These are phyloP conservation scores for Pilatotrama ljubarskyi DNA, from an alignment of 768 basidiomycete species.

Conservation along the genomic window DNA sequence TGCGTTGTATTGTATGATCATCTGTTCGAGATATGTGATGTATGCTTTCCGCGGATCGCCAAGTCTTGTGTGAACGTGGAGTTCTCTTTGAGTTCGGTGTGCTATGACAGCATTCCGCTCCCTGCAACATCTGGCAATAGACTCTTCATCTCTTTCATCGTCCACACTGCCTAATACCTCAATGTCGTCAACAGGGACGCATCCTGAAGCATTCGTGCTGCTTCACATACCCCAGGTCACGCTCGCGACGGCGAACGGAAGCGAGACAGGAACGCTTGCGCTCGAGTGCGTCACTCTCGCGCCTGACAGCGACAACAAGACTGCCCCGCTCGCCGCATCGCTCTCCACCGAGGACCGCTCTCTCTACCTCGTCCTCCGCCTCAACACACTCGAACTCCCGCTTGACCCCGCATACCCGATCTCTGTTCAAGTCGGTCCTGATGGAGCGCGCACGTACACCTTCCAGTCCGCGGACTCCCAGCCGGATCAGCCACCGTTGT, in stretches of 20 bases:
- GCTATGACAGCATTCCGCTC: slow-evolving; percentile 3
- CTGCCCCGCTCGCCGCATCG: slow-evolving; percentile 21
- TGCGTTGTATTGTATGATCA: slow-evolving; percentile 5
- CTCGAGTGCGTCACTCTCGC: slow-evolving; percentile 65
- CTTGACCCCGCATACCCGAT: slow-evolving; percentile 58
- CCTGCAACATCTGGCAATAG: not conserved
- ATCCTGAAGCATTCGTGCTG: slow-evolving; percentile 50
- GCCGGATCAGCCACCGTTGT: slow-evolving; percentile 20
- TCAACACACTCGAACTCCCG: slow-evolving; percentile 56
- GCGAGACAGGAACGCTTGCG: slow-evolving; percentile 45
- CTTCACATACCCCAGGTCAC: slow-evolving; percentile 52
- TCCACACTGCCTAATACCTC: too few relatives aligned
- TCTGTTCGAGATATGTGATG: not conserved
- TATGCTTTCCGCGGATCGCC: slow-evolving; percentile 6
- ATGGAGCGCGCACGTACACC: slow-evolving; percentile 44
- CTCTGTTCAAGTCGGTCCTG: slow-evolving; percentile 35
- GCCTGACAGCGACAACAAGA: slow-evolving; percentile 17
- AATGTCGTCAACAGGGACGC: slow-evolving; percentile 10
- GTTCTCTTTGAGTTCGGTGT: not conserved
- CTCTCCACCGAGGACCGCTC: slow-evolving; percentile 42
- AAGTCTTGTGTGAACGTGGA: not conserved
- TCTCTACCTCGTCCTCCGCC: slow-evolving; percentile 64
- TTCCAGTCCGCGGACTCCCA: slow-evolving; percentile 39
- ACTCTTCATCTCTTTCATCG: not conserved
- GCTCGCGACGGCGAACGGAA: slow-evolving; percentile 35